phyloP scores from a whole-genome alignment of 129 eudicot genomes.

The Helianthus annuus region HanXRQr2.0-SUNRISE NC_035442.2:28909285-28909784 shows the following conservation, averaged over 20 bases:
- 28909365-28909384: too few relatives aligned
- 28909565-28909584: conserved; percentile 7
- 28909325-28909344: too few relatives aligned
- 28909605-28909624: neutral
- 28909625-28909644: conserved; percentile 6
- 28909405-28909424: too few relatives aligned
- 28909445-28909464: too few relatives aligned
- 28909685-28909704: neutral
- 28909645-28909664: conserved; percentile 3
- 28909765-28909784: neutral
- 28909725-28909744: neutral
- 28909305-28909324: too few relatives aligned
- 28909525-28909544: conserved; percentile 17
- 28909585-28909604: conserved; percentile 8
- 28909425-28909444: too few relatives aligned
- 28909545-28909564: neutral
- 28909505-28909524: neutral
- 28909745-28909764: conserved; percentile 18
- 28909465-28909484: too few relatives aligned
- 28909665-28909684: neutral
- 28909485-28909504: too few relatives aligned
- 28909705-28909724: neutral
- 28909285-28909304: too few relatives aligned
- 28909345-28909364: too few relatives aligned
- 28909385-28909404: too few relatives aligned